Base-by-base conservation (phyloP, 139 green algal genomes). In the Coccomyxa sp. region DNA sequence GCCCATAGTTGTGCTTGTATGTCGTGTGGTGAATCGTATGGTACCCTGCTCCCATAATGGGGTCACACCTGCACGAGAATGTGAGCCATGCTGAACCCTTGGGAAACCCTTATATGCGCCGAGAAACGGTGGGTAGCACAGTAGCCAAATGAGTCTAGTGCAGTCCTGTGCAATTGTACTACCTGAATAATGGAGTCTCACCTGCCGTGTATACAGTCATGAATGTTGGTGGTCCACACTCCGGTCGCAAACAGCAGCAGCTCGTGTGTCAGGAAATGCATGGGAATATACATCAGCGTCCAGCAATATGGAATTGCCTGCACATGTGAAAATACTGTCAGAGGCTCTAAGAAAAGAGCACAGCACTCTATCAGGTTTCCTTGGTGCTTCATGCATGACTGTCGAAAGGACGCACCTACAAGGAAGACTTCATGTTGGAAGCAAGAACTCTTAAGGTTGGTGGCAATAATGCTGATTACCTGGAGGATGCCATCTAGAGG, bases 201-300 rank as follows among this genome's bases (percentile, higher is more conserved):
- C 84, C 78, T 86, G 55, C 79, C 95, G 78, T 98, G 85, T 0
- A 98, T 77, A 86, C 84, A 91, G 88, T 98, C 95, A 85, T 98
- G 95, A 82, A 98, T 98, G 90, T 97, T 98, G 68, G 92, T 93
- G 22, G 95, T 98, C 95, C 95, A 98, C 10, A 98, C 76, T 34
- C 82, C 95, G 27, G 96, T 97, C 8, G 85, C 82, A 73, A 98
- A 98, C 22, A 98, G 90, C 72, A 98, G 86, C 55, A 98, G 78
- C 84, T 98, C 93, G 79, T 97, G 91, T 16, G 93, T 98, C 9
- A 98, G 79, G 77, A 94, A 94, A 82, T 98, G 95, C 88, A 94
- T 95, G 37, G 95, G 95, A 41, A 97, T 79, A 69, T 92, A 87
- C 71, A 97, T 93, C 5, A 98, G 86, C 6, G 86, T 90, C 79